phyloP scores from a whole-genome alignment of 805 yeast species.

The Yarrowia sp. region DNA sequence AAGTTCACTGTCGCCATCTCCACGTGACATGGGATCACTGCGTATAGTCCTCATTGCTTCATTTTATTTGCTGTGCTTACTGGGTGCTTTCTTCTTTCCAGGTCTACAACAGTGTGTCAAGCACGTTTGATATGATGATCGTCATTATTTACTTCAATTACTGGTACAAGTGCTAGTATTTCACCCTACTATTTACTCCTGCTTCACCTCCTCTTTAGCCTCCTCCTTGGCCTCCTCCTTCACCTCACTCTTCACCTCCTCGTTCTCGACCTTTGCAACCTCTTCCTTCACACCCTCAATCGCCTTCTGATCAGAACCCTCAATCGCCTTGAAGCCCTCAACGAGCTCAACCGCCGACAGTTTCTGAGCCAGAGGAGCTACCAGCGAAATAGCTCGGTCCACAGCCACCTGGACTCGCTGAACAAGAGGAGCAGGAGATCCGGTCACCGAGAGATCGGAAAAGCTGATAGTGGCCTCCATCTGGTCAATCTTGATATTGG shows the following conservation, averaged over 20 bases:
- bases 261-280: background rate
- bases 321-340: slow-evolving; percentile 11
- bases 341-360: slow-evolving; percentile 18
- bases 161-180: background rate
- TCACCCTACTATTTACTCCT: background rate
- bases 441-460: slow-evolving; percentile 67
- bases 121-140: no score
- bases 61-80: no score
- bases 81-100: no score
- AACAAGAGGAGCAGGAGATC: slow-evolving; percentile 75
- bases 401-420: slow-evolving; percentile 85
- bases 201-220: slow-evolving; percentile 5
- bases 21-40: no score
- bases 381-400: slow-evolving; percentile 76
- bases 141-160: no score
- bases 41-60: no score
- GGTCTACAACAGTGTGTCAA: no score
- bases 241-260: background rate
- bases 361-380: slow-evolving; percentile 68
- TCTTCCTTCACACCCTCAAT: slow-evolving; percentile 2
- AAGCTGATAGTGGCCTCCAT: slow-evolving; percentile 74
- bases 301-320: background rate
- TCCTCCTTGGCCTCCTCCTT: slow-evolving; percentile 16
- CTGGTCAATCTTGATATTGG: slow-evolving; percentile 73
- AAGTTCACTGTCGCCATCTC: no score